Evolutionary conservation across 345 rosid species (phyloP).

Genomic region (Eucalyptus regnans): DNA sequence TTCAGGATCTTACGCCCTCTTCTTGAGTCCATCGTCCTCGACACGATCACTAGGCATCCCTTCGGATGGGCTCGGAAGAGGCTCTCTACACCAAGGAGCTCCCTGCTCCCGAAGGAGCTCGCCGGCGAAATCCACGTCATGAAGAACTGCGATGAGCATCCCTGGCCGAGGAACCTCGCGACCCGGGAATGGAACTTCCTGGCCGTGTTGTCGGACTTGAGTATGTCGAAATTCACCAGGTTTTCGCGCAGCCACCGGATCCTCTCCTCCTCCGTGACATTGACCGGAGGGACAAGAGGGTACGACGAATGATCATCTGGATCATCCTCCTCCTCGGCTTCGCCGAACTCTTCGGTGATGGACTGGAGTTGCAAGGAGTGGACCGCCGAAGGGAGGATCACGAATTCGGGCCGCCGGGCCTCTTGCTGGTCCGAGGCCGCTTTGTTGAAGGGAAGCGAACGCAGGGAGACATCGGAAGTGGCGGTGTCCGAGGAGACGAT

Average conservation of each 20-base stretch:
- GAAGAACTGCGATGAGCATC: constrained; percentile 52
- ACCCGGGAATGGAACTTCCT: constrained; percentile 38
- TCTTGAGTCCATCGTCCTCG: constrained; percentile 49
- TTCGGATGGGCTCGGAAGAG: constrained; percentile 52
- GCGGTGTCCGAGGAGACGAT: constrained; percentile 21
- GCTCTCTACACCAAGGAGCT: constrained; percentile 42
- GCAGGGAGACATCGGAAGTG: constrained; percentile 4
- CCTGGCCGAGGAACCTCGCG: constrained; percentile 25
- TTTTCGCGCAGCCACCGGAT: constrained; percentile 35
- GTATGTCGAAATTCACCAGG: constrained; percentile 24
- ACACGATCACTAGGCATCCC: constrained; percentile 61
- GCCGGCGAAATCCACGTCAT: constrained; percentile 85
- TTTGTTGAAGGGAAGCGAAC: background rate
- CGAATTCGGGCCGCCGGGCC: background rate
- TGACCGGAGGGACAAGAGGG: constrained; percentile 29
- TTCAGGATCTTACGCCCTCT: constrained; percentile 39
- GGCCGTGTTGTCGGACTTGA: constrained; percentile 35
- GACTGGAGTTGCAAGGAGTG: constrained; percentile 7
- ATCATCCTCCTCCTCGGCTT: background rate
- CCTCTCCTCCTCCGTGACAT: constrained; percentile 29
- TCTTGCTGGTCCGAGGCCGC: background rate
- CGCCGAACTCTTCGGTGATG: constrained; percentile 3
- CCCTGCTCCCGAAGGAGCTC: constrained; percentile 32
- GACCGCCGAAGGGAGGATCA: background rate
- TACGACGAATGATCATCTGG: background rate